Base-by-base conservation (phyloP, 2,329 filamentous ascomycete species). In the Fusarium buharicum region DNA sequence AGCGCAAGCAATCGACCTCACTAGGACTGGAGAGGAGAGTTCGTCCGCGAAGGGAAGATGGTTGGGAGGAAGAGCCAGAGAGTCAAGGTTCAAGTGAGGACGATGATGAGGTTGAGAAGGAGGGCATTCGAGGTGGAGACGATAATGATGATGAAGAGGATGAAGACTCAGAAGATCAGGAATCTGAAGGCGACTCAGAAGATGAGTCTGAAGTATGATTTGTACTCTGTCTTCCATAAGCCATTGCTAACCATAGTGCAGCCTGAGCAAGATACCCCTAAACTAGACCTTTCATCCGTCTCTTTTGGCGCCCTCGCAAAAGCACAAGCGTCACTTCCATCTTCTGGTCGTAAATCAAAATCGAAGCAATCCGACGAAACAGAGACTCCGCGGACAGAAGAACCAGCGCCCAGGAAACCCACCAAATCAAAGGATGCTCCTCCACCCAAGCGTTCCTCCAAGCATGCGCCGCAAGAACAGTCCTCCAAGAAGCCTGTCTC, bases 231-330 rank as follows among this genome's bases (percentile, higher is more conserved):
- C 4, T 11, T 4, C 16, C 12, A 7, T 31, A 18, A 22, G 5
- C 14, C 31, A 31, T n/a, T 43, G 10, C 57, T 70, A 36, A 68
- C 31, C 34, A 13, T n/a, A 22, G 4, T 6, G 24, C 24, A 74
- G 68, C 59, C 66, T 1, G 71, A 72, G 20, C 67, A 67, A 22
- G 74, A 74, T 31, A 33, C 63, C 2, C 70, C 77, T 6, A 75
- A 74, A 16, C 73, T 82, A 52, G 81, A 83, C 55, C 77, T 82
- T 39, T 79, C 85, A 9, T 81, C 82, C 59, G 86, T 97, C 64
- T 95, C 93, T 20, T 97, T 98, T 71, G 93, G 93, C 62, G 91
- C 91, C n/a, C 82, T 97, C 36, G 92, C 91, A 64, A 91, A 92
- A 80, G 93, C 93, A 2, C 92, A 96, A 78, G 88, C 88, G 34